Conservation (phyloP, 176 grass and related monocot species). For the Oropetium thomaeum region DNA sequence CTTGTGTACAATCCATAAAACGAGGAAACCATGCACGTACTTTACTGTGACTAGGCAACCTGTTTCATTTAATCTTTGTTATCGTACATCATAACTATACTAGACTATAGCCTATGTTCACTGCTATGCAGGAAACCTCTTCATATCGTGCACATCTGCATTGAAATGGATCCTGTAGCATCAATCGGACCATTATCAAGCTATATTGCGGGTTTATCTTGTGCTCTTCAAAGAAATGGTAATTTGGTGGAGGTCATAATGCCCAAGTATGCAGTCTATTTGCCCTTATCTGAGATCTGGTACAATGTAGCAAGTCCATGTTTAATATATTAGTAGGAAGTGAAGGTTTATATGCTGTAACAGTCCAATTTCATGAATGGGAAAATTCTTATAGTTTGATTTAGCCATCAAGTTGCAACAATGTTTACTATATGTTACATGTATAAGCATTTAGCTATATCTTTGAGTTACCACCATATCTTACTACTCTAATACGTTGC, state of each 20-base stretch:
- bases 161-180: slow-evolving; percentile 49
- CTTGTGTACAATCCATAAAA: slow-evolving; percentile 4
- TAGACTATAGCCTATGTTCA: slow-evolving; percentile 6
- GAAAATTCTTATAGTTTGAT: slow-evolving; percentile 15
- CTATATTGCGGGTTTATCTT: slow-evolving; percentile 50
- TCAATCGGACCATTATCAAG: slow-evolving; percentile 49
- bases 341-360: neutral
- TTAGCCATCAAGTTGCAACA: neutral
- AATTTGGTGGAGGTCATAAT: slow-evolving; percentile 65
- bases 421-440: neutral
- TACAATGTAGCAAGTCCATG: neutral
- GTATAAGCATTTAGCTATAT: neutral
- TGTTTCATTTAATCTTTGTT: neutral
- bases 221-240: slow-evolving; percentile 48
- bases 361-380: neutral
- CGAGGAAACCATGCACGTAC: neutral
- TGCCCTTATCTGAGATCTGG: neutral
- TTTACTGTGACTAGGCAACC: neutral
- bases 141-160: slow-evolving; percentile 58
- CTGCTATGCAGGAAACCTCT: slow-evolving; percentile 43
- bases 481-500: neutral
- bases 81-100: slow-evolving; percentile 3
- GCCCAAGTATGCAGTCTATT: slow-evolving; percentile 46
- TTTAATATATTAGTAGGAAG: neutral
- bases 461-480: neutral